Conservation (phyloP, 352 stramenopile species). For the Phytophthora chlamydospora region DNA sequence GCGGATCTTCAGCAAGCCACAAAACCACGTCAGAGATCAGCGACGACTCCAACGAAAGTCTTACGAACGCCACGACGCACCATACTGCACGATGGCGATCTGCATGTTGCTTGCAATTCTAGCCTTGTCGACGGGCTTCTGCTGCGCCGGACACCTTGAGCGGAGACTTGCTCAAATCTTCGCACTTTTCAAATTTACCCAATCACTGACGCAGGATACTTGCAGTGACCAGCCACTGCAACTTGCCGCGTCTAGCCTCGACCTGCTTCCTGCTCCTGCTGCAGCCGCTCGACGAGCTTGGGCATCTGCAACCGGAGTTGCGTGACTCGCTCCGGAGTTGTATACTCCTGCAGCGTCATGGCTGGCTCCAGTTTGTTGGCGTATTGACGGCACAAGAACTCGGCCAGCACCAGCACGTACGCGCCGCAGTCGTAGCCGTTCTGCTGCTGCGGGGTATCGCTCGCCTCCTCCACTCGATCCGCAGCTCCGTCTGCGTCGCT, state of each 20-base stretch:
- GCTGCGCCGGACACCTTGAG: not conserved
- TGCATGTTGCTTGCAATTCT: constrained; percentile 38
- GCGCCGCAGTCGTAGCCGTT: constrained; percentile 87
- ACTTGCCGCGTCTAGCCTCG: not conserved
- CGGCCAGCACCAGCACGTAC: constrained; percentile 73
- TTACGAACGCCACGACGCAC: constrained; percentile 33
- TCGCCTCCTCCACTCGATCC: constrained; percentile 36
- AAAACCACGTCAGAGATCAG: not conserved
- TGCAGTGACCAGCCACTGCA: not conserved
- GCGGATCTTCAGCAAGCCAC: constrained; percentile 47
- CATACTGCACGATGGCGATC: constrained; percentile 83
- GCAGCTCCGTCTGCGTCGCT: constrained; percentile 14
- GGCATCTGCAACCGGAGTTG: constrained; percentile 57
- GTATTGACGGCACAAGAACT: constrained; percentile 58
- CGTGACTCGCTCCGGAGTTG: constrained; percentile 57
- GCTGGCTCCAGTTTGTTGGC: constrained; percentile 1
- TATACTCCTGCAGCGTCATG: constrained; percentile 45
- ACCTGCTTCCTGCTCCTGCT: constrained; percentile 12
- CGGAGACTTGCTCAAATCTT: too few species aligned
- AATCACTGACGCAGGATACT: constrained; percentile 7
- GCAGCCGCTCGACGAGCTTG: constrained; percentile 39
- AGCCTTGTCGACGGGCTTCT: not conserved
- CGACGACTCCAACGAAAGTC: not conserved
- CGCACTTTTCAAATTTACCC: constrained; percentile 12
- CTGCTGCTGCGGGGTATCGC: constrained; percentile 63